phyloP scores from a whole-genome alignment of 2,329 filamentous ascomycete species.

The Boeremia exigua region DNA sequence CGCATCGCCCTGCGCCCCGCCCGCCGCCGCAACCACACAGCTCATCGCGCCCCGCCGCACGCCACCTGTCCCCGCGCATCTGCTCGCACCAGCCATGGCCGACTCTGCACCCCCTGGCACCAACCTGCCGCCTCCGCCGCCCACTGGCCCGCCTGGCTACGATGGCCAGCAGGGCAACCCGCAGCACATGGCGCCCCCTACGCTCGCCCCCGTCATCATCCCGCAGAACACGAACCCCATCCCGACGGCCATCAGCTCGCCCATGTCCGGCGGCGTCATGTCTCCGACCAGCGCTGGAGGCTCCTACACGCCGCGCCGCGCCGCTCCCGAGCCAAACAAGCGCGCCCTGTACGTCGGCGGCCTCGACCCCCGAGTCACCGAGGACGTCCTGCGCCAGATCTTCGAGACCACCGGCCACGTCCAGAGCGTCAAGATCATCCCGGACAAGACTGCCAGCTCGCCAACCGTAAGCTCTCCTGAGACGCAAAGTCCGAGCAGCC shows the following conservation, averaged over 20 bases:
- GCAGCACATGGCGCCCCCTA: conserved; percentile 87
- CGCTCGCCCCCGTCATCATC: conserved; percentile 82
- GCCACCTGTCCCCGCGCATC: conserved; percentile 15
- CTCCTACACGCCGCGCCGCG: conserved; percentile 74
- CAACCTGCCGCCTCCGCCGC: conserved; percentile 73
- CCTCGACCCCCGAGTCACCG: conserved; percentile 91
- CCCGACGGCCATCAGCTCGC: conserved; percentile 88
- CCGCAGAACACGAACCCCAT: conserved; percentile 96
- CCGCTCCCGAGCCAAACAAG: conserved; percentile 98
- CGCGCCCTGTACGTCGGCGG: conserved; percentile 95
- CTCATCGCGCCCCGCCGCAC: background rate
- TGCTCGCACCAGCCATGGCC: conserved; percentile 66
- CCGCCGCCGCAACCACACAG: background rate
- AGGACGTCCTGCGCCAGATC: conserved; percentile 95
- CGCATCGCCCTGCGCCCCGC: conserved; percentile 18
- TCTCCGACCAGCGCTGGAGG: conserved; percentile 79
- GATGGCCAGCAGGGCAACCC: conserved; percentile 60
- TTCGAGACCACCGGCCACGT: conserved; percentile 99
- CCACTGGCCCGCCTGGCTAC: conserved; percentile 71
- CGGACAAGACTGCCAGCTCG: conserved; percentile 93
- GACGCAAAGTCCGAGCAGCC: conserved; percentile 8
- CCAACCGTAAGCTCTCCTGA: conserved; percentile 28
- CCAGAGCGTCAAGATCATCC: conserved; percentile 98
- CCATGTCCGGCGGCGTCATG: conserved; percentile 78
- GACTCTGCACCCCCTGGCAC: conserved; percentile 69